These are phyloP conservation scores for Arthrinium puccinioides DNA, from an alignment of 2,329 filamentous ascomycete species.

Conservation along the genomic window DNA sequence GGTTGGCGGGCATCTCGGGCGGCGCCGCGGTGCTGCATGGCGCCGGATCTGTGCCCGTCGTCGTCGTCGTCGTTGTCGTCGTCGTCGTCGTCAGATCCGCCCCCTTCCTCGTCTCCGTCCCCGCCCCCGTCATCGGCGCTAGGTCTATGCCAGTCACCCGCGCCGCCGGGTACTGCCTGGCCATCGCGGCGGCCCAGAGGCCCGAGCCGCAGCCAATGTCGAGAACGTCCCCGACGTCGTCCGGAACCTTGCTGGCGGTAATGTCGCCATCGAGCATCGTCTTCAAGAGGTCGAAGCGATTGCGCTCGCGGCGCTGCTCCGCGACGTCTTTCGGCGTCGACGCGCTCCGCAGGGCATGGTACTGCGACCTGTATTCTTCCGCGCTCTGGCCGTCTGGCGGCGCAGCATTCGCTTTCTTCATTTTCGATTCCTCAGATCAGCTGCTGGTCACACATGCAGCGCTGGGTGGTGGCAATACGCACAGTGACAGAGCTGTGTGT, in stretches of 20 bases:
- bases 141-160: constrained; percentile 33
- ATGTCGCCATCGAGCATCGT: constrained; percentile 11
- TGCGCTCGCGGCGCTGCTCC: not conserved
- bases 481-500: too few relatives aligned
- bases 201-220: constrained; percentile 36
- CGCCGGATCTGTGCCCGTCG: constrained; percentile 21
- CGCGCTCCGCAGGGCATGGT: not conserved
- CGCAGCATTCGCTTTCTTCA: not conserved
- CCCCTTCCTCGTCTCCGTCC: too few relatives aligned
- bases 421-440: not conserved
- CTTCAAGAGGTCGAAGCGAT: constrained; percentile 15
- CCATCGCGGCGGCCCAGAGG: constrained; percentile 36
- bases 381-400: not conserved
- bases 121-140: too few relatives aligned
- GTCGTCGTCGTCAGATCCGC: too few relatives aligned
- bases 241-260: constrained; percentile 15
- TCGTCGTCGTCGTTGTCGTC: too few relatives aligned
- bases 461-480: too few relatives aligned
- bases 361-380: not conserved
- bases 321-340: not conserved
- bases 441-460: not conserved
- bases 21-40: not conserved
- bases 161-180: constrained; percentile 29
- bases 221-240: constrained; percentile 23
- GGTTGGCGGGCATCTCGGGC: constrained; percentile 44